Evolutionary conservation across 108 stramenopile genomes (phyloP).

Genomic region (Nannochloropsis oceanica): DNA sequence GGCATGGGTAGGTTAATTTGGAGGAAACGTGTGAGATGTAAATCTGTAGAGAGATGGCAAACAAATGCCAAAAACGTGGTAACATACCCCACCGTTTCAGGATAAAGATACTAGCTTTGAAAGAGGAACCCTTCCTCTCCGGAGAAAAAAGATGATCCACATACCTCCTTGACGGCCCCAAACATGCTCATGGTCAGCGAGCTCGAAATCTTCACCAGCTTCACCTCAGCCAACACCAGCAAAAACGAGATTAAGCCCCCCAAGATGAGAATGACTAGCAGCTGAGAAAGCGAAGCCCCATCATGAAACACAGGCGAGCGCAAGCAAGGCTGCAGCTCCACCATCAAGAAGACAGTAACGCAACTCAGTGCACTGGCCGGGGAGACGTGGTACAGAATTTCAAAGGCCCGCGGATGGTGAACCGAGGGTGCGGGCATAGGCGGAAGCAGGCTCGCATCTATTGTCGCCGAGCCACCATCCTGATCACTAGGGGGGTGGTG

Average conservation of each 20-base stretch:
- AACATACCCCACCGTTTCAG: background rate
- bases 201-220: background rate
- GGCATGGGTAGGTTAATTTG: no score
- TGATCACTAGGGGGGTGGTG: background rate
- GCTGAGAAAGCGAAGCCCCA: background rate
- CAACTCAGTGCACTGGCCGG: background rate
- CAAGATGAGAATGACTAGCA: background rate
- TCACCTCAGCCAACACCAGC: background rate
- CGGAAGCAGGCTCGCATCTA: no score
- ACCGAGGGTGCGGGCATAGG: no score
- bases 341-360: background rate
- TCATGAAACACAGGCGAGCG: background rate
- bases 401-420: background rate
- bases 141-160: background rate
- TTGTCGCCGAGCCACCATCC: background rate
- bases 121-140: no score
- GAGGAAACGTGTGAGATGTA: no score
- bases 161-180: background rate
- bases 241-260: background rate
- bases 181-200: background rate
- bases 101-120: background rate
- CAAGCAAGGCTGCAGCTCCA: background rate
- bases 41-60: background rate
- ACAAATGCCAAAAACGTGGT: background rate
- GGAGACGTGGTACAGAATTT: background rate